A percentile compares a stretch with the other conserved stretches of the same genome.
phyloP scores from a whole-genome alignment of 2,329 filamentous ascomycete genomes.

The Botrytis aclada region DNA sequence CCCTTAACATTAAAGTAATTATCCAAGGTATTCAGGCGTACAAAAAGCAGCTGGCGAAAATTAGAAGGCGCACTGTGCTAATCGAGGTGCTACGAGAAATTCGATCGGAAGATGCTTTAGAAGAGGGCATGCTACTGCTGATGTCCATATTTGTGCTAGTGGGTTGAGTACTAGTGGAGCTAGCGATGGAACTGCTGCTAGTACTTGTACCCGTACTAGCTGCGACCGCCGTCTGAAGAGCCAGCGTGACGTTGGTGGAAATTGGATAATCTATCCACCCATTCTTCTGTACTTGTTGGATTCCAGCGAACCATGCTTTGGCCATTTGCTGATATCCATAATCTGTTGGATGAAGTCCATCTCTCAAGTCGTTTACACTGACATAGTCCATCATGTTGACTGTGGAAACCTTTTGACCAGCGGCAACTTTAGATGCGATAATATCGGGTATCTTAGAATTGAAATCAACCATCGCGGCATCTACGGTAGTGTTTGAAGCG shows the following conservation, averaged over 20 bases:
- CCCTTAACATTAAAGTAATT: background rate
- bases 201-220: background rate
- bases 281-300: conserved; percentile 10
- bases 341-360: conserved; percentile 28
- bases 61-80: background rate
- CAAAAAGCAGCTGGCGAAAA: background rate
- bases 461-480: conserved; percentile 16
- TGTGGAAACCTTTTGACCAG: conserved; percentile 18
- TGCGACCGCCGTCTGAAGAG: background rate
- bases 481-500: background rate
- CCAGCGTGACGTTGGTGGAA: background rate
- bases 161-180: background rate
- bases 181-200: background rate
- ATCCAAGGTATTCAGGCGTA: background rate
- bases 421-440: conserved; percentile 13
- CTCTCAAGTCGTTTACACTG: conserved; percentile 14
- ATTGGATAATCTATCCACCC: conserved; percentile 16
- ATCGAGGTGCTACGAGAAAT: no score
- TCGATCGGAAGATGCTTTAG: background rate
- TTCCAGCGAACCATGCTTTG: conserved; percentile 20
- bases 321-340: conserved; percentile 28
- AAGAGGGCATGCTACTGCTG: background rate
- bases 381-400: conserved; percentile 24
- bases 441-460: conserved; percentile 26
- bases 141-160: background rate